Percentiles rank a stretch among this genome's conserved stretches.
phyloP scores from a whole-genome alignment of 257 asterid species.

The Nicotiana noctiflora region DNA sequence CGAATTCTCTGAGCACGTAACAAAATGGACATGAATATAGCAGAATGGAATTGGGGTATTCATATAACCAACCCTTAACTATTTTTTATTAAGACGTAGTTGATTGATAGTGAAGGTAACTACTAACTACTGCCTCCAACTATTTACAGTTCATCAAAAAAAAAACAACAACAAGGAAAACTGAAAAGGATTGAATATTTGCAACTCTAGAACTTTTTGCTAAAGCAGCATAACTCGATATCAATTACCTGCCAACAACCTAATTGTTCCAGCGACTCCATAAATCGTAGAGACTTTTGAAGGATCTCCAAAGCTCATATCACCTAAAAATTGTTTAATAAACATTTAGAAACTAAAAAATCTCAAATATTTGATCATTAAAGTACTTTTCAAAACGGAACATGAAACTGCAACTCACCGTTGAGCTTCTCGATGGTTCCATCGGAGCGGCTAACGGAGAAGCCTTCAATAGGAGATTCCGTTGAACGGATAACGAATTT shows the following conservation, averaged over 20 bases:
- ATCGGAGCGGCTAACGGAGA: constrained; percentile 59
- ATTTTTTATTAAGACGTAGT: not conserved
- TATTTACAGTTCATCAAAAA: not conserved
- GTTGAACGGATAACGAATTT: constrained; percentile 53
- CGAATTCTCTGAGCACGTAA: no score
- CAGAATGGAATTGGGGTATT: no score
- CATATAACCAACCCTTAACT: not conserved
- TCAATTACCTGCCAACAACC: constrained; percentile 79
- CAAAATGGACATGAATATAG: no score
- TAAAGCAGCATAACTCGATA: not conserved
- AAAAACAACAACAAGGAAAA: not conserved
- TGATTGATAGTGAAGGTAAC: not conserved
- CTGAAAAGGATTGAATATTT: not conserved
- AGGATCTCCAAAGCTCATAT: constrained; percentile 41
- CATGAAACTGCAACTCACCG: constrained; percentile 22
- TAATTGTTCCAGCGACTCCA: constrained; percentile 91
- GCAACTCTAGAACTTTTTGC: not conserved
- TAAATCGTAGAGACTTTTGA: constrained; percentile 57
- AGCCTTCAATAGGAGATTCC: constrained; percentile 70
- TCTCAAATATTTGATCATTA: no score
- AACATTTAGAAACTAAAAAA: no score
- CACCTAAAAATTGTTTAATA: constrained; percentile 11
- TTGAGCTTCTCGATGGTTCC: constrained; percentile 54
- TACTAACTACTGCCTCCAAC: not conserved
- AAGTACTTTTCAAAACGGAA: no score